phyloP scores from a whole-genome alignment of 768 basidiomycete species.

The Russula vinacea region DNA sequence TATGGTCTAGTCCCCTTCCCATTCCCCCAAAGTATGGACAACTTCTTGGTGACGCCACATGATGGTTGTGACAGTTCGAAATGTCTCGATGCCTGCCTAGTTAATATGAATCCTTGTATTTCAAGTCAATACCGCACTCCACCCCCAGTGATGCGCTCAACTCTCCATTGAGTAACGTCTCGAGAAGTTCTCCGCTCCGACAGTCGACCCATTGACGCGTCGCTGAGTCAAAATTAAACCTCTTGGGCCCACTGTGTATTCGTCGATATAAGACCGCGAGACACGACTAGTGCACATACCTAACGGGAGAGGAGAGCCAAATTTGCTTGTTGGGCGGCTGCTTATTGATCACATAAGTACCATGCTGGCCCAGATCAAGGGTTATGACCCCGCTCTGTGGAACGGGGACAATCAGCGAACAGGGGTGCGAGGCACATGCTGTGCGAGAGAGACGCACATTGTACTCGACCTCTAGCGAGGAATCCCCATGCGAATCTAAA shows the following conservation, averaged over 20 bases:
- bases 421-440: constrained; percentile 45
- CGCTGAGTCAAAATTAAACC: constrained; percentile 70
- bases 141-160: constrained; percentile 46
- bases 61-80: not conserved
- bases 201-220: constrained; percentile 71
- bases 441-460: constrained; percentile 36
- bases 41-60: not conserved
- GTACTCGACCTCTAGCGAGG: constrained; percentile 82
- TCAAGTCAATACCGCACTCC: constrained; percentile 26
- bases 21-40: not conserved
- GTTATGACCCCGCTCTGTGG: constrained; percentile 81
- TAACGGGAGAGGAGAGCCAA: constrained; percentile 87
- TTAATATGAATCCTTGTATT: not conserved
- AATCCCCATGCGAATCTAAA: constrained; percentile 55
- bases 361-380: constrained; percentile 65
- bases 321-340: constrained; percentile 97
- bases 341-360: constrained; percentile 95
- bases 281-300: constrained; percentile 44
- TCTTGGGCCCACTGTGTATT: constrained; percentile 75
- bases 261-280: not conserved
- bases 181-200: constrained; percentile 61
- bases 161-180: constrained; percentile 65
- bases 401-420: not conserved
- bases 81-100: not conserved
- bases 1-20: not conserved